phyloP scores from a whole-genome alignment of 1,139 yeast genomes.

The Candida neerlandica region DNA sequence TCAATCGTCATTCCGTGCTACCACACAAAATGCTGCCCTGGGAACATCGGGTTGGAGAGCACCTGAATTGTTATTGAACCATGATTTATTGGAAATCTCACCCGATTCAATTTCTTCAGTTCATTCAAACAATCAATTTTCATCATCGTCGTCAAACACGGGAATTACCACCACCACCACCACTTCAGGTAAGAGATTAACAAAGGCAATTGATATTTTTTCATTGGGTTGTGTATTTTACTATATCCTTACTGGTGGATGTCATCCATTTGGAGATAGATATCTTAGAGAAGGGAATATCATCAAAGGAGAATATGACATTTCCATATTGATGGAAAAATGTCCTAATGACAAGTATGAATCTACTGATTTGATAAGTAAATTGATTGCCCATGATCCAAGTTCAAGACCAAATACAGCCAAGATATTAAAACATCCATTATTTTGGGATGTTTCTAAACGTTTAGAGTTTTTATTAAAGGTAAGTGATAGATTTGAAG shows the following conservation, averaged over 20 bases:
- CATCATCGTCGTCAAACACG: slow-evolving; percentile 6
- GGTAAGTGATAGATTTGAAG: slow-evolving; percentile 89
- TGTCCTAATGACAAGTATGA: slow-evolving; percentile 56
- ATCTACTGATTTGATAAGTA: slow-evolving; percentile 68
- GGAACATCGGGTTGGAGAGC: slow-evolving; percentile 99
- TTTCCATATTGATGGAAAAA: slow-evolving; percentile 45
- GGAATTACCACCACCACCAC: slow-evolving; percentile 11
- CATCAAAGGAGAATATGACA: slow-evolving; percentile 65
- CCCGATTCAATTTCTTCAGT: slow-evolving; percentile 44
- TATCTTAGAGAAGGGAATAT: slow-evolving; percentile 88
- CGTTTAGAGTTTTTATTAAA: slow-evolving; percentile 80
- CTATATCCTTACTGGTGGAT: slow-evolving; percentile 80
- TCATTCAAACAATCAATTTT: slow-evolving; percentile 21
- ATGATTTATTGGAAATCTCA: slow-evolving; percentile 39
- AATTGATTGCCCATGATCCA: slow-evolving; percentile 76
- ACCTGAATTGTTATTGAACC: slow-evolving; percentile 73
- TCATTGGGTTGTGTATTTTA: slow-evolving; percentile 93
- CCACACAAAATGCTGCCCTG: slow-evolving; percentile 84
- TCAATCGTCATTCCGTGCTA: slow-evolving; percentile 91
- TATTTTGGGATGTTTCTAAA: slow-evolving; percentile 78
- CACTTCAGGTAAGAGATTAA: slow-evolving; percentile 57
- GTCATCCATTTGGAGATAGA: slow-evolving; percentile 94
- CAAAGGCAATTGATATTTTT: slow-evolving; percentile 91
- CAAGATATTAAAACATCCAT: slow-evolving; percentile 76
- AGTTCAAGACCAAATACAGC: slow-evolving; percentile 71